These are phyloP conservation scores for Toxicodendron radicans DNA, from an alignment of 345 rosid species.

Conservation along the genomic window DNA sequence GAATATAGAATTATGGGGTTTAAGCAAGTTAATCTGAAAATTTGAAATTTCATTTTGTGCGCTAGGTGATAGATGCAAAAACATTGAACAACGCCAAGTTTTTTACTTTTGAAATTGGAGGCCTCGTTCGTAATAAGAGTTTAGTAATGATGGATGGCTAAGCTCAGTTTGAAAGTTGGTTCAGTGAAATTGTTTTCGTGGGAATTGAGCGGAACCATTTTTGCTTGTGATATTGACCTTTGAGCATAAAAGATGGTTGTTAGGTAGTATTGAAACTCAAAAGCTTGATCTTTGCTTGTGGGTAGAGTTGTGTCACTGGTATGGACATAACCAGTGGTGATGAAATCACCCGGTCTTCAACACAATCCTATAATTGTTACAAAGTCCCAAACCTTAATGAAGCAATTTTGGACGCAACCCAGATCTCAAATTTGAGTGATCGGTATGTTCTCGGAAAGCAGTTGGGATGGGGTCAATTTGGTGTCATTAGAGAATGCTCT, in stretches of 20 bases:
- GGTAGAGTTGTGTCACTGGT: slow-evolving; percentile 30
- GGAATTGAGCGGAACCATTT: not conserved
- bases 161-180: not conserved
- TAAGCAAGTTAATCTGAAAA: slow-evolving; percentile 22
- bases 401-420: slow-evolving; percentile 53
- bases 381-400: slow-evolving; percentile 44
- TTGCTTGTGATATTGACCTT: slow-evolving; percentile 8
- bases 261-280: slow-evolving; percentile 18
- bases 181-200: slow-evolving; percentile 3
- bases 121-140: slow-evolving; percentile 8
- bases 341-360: slow-evolving; percentile 28
- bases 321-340: slow-evolving; percentile 49
- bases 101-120: slow-evolving; percentile 22
- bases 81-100: slow-evolving; percentile 22
- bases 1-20: slow-evolving; percentile 20
- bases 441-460: slow-evolving; percentile 64
- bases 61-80: slow-evolving; percentile 23
- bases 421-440: slow-evolving; percentile 59
- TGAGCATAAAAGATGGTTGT: slow-evolving; percentile 9
- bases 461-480: slow-evolving; percentile 83
- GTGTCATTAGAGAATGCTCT: slow-evolving; percentile 71
- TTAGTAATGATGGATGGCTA: slow-evolving; percentile 18
- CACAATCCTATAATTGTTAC: slow-evolving; percentile 40
- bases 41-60: slow-evolving; percentile 17
- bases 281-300: slow-evolving; percentile 16